These are phyloP conservation scores for Delonix regia DNA, from an alignment of 306 rosid species.

Conservation along the genomic window DNA sequence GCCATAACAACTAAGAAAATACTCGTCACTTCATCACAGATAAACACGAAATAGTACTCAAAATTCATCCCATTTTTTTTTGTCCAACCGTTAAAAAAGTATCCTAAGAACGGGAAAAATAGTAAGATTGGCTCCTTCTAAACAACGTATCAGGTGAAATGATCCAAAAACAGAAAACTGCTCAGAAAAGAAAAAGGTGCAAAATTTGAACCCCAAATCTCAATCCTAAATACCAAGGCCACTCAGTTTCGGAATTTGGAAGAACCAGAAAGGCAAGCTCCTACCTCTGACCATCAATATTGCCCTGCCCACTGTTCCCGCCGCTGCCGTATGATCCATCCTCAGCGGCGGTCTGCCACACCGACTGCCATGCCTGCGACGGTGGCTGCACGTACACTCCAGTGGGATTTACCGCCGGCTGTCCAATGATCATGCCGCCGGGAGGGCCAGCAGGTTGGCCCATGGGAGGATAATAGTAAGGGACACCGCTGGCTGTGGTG, in stretches of 20 bases:
- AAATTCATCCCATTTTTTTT: neutral
- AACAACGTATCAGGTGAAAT: neutral
- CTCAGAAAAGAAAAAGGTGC: neutral
- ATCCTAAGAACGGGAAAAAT: neutral
- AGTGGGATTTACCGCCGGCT: slow-evolving; percentile 86
- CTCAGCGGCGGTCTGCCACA: slow-evolving; percentile 78
- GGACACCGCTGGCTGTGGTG: slow-evolving; percentile 78
- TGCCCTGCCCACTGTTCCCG: slow-evolving; percentile 67
- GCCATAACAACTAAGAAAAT: neutral
- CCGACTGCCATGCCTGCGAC: slow-evolving; percentile 97
- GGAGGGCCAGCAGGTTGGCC: slow-evolving; percentile 86
- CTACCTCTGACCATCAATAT: slow-evolving; percentile 87
- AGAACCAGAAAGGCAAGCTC: neutral
- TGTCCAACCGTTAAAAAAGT: neutral
- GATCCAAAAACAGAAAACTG: neutral
- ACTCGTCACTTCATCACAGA: neutral
- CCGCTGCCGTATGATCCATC: slow-evolving; percentile 77
- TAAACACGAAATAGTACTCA: neutral
- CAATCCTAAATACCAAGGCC: neutral
- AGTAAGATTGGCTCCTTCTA: neutral
- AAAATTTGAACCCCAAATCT: neutral
- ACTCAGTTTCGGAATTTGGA: neutral
- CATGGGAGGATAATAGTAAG: slow-evolving; percentile 89
- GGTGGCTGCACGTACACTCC: slow-evolving; percentile 93
- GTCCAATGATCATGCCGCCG: slow-evolving; percentile 82